Percentiles rank a stretch among this genome's conserved stretches.
phyloP scores from a whole-genome alignment of 148 eudicot genomes.

The Polygonum aviculare region DNA sequence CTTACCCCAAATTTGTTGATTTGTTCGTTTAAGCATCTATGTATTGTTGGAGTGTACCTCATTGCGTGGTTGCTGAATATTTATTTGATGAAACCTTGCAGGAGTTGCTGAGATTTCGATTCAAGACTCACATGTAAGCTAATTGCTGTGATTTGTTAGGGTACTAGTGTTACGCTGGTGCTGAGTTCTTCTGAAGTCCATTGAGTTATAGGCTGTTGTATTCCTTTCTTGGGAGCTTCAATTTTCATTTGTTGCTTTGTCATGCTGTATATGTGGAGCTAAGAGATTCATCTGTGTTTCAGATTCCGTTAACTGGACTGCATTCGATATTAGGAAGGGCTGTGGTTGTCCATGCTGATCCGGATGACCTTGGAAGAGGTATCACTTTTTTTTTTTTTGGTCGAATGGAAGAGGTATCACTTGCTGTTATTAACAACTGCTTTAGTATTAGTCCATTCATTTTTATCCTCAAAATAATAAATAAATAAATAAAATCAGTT shows the following conservation, averaged over 20 bases:
- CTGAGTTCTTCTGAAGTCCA: background rate
- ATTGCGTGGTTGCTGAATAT: background rate
- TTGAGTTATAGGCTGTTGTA: background rate
- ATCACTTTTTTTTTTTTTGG: too few relatives aligned
- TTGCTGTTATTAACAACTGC: background rate
- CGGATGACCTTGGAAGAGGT: slow-evolving; percentile 98
- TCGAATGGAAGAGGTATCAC: slow-evolving; percentile 72
- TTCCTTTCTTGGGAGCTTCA: background rate
- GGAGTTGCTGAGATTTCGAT: slow-evolving; percentile 79
- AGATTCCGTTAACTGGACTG: slow-evolving; percentile 85
- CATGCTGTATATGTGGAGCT: background rate
- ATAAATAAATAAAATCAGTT: background rate
- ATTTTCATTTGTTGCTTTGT: background rate
- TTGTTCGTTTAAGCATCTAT: background rate
- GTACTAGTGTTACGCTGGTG: background rate
- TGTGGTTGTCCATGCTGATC: slow-evolving; percentile 95
- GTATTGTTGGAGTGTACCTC: background rate
- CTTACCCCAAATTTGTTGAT: background rate
- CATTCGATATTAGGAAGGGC: slow-evolving; percentile 90
- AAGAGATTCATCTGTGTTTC: slow-evolving; percentile 7
- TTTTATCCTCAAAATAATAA: background rate
- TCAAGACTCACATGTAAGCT: slow-evolving; percentile 50
- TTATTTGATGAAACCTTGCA: slow-evolving; percentile 19
- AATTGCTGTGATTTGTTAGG: background rate
- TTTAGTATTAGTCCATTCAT: background rate